Base-by-base conservation (phyloP, 2,329 filamentous ascomycete genomes). In the Trichoderma koningii region DNA sequence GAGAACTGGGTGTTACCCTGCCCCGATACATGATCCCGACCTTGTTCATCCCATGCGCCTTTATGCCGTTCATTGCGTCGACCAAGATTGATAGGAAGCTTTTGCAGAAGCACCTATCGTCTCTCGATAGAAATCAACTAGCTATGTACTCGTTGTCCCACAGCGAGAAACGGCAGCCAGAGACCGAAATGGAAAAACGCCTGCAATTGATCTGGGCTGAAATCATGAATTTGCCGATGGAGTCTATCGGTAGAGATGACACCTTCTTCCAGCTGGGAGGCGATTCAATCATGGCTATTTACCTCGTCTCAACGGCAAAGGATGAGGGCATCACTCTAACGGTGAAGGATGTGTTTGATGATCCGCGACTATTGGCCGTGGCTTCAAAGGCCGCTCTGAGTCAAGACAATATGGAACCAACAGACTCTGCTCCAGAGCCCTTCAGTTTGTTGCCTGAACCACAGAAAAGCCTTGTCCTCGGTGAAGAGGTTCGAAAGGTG, bases 261-360 rank as follows among this genome's bases (percentile, higher is more conserved):
- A 65, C 44, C 30, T 66, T 68, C 59, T 56, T 68, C 41, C 64
- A 60, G 52, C 26, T 64, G 1, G 78, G 78, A 1, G 78, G 80
- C 5, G 79, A 82, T 70, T 82, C 80, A 0, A 72, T 82, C 7
- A 72, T 73, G 6, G 79, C 80, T 0, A 81, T 82, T 77, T 75
- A 74, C 57, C 70, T 81, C 0, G 78, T 80, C 1, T 73, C 79
- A 5, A 71, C 72, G 42, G 77, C 78, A 2, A 72, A 76, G 59
- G 70, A 67, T 3, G 68, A 68, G 10, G 45, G 63, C 1, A 61
- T 65, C 7, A 15, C 21, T 14, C 23, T 64, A 1, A 64, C 61
- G 5, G 61, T 64, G 9, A 50, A 56, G 15, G 53, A 64, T 12
- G 34, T 64, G 1, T 64, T 64, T 55, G 47, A 52, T 28, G 59